Percentiles rank a stretch among this genome's conserved stretches.
phyloP scores from a whole-genome alignment of 768 basidiomycete genomes.

The Leccinum boreale region DNA sequence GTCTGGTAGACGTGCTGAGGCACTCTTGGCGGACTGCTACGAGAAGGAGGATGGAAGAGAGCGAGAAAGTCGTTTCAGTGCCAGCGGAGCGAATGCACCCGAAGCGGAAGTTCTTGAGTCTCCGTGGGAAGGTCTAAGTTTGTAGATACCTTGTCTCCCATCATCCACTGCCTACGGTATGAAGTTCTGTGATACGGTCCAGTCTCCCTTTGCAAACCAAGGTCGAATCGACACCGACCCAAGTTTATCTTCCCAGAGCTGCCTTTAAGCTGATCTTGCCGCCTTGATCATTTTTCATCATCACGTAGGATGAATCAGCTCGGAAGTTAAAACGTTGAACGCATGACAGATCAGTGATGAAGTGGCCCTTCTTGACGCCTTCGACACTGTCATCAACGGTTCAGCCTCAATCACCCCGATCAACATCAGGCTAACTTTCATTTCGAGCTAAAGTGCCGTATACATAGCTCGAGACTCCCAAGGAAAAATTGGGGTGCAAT shows the following conservation, averaged over 20 bases:
- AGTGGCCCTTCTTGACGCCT: not conserved
- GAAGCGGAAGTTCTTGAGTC: conserved; percentile 3
- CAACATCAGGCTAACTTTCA: not conserved
- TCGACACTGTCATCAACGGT: not conserved
- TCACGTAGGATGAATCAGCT: not conserved
- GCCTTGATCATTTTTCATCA: not conserved
- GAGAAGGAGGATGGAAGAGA: not conserved
- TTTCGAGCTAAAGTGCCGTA: not conserved
- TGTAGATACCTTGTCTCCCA: too few species aligned
- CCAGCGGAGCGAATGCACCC: conserved; percentile 4
- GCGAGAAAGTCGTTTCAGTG: not conserved
- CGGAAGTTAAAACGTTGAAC: not conserved
- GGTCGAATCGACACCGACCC: not conserved
- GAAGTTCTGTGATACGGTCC: too few species aligned
- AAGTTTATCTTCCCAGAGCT: not conserved
- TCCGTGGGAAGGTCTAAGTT: conserved; percentile 5
- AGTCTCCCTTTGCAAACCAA: too few species aligned
- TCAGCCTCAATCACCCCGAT: not conserved
- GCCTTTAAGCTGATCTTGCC: not conserved
- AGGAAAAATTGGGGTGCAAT: not conserved
- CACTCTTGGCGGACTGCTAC: not conserved
- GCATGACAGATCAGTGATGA: too few species aligned
- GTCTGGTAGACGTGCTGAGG: conserved; percentile 4
- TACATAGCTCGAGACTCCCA: not conserved
- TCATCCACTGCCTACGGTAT: too few species aligned